Evolutionary conservation across 2,329 filamentous ascomycete species (phyloP), one percentile per base, ranked within the genome.

Genomic region (Cytospora schulzeri): DNA sequence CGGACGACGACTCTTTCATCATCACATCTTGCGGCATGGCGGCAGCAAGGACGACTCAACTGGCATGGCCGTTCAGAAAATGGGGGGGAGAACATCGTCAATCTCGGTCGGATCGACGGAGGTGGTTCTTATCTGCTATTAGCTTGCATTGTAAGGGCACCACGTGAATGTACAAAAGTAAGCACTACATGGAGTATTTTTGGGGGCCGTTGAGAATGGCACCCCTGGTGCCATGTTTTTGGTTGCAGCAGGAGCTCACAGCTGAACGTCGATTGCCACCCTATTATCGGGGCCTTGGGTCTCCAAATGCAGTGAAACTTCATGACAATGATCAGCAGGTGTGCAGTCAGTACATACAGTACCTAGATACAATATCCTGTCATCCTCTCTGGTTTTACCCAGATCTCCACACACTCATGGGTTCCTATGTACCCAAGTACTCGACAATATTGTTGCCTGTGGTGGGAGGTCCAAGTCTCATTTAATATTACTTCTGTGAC

Each of bases 11-110:
- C n/a, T 24, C n/a, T 48, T 2, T 4, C n/a, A 48, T 56, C n/a
- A 48, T 56, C 28, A 50, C 52, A 45, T 51, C 52, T n/a, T 28
- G 59, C 52, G 59, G 38, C 59, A 62, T 62, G 28, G 59, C 59
- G 52, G 59, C 51, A 56, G 28, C 48, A 29, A 19, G 24, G 9
- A n/a, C n/a, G 38, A 50, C 28, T 29, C n/a, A 41, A 28, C 26
- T 50, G 41, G 11, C 24, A 24, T 24, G 19, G 51, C 24, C 22
- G 24, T 17, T n/a, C n/a, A 11, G 59, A 33, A 9, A 41, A 33
- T 17, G 57, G 51, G 57, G 57, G 51, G 57, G 45, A 38, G 22
- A 48, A 4, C n/a, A 24, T 48, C n/a, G 45, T 14, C n/a, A 22
- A 24, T 12, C 11, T 48, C n/a, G 5, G 7, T 24, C 7, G 22